phyloP scores from a whole-genome alignment of 148 eudicot species.

The Vaccinium corymbosum region DNA sequence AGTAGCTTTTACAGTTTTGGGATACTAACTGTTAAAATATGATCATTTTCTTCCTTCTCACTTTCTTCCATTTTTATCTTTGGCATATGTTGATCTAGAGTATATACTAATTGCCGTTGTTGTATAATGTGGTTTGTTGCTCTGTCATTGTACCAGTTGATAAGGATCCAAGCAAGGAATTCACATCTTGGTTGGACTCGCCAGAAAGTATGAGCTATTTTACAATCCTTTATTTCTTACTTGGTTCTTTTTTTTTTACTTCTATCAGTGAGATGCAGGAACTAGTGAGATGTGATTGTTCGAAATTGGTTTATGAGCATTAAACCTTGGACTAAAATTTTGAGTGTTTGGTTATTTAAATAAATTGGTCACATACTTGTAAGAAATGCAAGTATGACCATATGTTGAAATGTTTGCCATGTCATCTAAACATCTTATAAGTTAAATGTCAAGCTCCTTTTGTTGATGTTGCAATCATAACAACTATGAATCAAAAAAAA shows the following conservation, averaged over 20 bases:
- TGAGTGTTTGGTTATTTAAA: not conserved
- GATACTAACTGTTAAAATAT: not conserved
- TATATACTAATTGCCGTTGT: not conserved
- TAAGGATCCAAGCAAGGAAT: slow-evolving; percentile 72
- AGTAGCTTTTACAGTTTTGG: not conserved
- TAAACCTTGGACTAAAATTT: not conserved
- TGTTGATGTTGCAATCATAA: not conserved
- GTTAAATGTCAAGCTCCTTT: not conserved
- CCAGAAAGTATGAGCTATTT: slow-evolving; percentile 57
- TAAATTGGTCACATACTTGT: not conserved
- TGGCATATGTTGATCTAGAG: not conserved
- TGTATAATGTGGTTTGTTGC: slow-evolving; percentile 3
- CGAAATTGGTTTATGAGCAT: not conserved
- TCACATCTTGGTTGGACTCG: slow-evolving; percentile 81
- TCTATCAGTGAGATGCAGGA: not conserved
- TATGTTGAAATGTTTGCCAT: not conserved
- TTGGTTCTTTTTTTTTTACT: slow-evolving; percentile 6
- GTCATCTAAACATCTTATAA: not conserved
- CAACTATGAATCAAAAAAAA: not conserved
- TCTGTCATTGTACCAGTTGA: slow-evolving; percentile 38
- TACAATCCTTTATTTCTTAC: slow-evolving; percentile 5
- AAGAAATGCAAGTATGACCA: not conserved
- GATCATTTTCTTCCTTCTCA: not conserved
- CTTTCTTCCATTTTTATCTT: not conserved
- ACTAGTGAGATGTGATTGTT: not conserved